Base-by-base conservation (phyloP, 108 stramenopile species). In the Phaeodactylum tricornutum region DNA sequence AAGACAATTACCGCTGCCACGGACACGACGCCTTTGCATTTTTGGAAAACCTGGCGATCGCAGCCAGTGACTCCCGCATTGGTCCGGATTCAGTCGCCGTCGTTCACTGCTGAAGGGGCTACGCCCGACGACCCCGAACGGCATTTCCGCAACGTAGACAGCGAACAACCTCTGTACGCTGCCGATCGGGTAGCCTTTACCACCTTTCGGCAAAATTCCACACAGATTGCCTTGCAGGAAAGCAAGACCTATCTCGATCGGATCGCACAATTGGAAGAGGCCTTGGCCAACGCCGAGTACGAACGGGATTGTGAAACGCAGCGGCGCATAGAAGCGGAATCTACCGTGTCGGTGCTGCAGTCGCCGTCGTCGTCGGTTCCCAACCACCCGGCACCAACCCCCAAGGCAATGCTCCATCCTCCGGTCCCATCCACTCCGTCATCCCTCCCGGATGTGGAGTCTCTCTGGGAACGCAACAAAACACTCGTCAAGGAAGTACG, bases 401-500 rank as follows among this genome's bases (percentile, higher is more conserved):
- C 39, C 9, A 5, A 41, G 5, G 39, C 39, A 41, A 41, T 6
- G 5, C 33, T 11, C 8, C 33, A 12, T 11, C n/a, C n/a, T n/a
- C 11, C 8, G 12, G 5, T 20, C 9, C 39, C 39, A 41, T 20
- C 6, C 16, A 41, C 39, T 11, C 39, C 39, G 19, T 6, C 21
- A 5, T 41, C 39, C 4, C n/a, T n/a, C n/a, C n/a, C n/a, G n/a
- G n/a, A n/a, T n/a, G n/a, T n/a, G n/a, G 39, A 63, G 29, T 53
- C 65, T 3, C 61, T 89, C 27, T 46, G 57, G 53, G 68, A 84
- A 41, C 77, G 87, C n/a, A 79, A 84, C 46, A 65, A 84, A 33
- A 81, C 77, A 23, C 60, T 89, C 7, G 76, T 79, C 29, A 84
- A 75, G 50, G 87, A 89, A 61, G 80, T 89, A 14, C 66, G 83